phyloP scores from a whole-genome alignment of 2,329 filamentous ascomycete species.

The Arthrocladium fulminans region DNA sequence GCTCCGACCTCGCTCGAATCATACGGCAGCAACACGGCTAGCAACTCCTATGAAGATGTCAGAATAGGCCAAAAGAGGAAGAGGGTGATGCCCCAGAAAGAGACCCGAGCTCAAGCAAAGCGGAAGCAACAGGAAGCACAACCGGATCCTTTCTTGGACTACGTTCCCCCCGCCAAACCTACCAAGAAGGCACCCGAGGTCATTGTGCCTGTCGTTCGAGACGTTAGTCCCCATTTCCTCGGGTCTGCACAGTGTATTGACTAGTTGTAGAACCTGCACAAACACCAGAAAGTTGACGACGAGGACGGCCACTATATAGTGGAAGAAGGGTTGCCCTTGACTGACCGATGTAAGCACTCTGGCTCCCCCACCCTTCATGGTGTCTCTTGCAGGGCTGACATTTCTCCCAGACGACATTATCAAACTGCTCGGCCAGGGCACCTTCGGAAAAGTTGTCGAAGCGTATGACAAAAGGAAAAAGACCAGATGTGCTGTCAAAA shows the following conservation, averaged over 20 bases:
- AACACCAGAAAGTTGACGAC: slow-evolving; percentile 73
- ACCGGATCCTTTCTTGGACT: slow-evolving; percentile 64
- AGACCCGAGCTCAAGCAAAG: slow-evolving; percentile 73
- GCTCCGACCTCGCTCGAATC: slow-evolving; percentile 80
- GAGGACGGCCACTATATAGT: slow-evolving; percentile 97
- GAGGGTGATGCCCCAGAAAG: slow-evolving; percentile 64
- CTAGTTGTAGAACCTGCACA: slow-evolving; percentile 36
- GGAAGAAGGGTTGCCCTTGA: slow-evolving; percentile 73
- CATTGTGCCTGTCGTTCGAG: slow-evolving; percentile 49
- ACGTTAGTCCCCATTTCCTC: slow-evolving; percentile 41
- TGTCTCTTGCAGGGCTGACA: slow-evolving; percentile 17
- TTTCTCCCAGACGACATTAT: slow-evolving; percentile 64
- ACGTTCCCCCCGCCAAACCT: slow-evolving; percentile 78
- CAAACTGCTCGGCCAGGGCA: slow-evolving; percentile 87
- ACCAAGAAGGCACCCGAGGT: slow-evolving; percentile 84
- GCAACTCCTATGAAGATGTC: slow-evolving; percentile 57
- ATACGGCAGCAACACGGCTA: slow-evolving; percentile 41
- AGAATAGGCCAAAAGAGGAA: slow-evolving; percentile 81
- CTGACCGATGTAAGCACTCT: slow-evolving; percentile 68
- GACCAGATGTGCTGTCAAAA: slow-evolving; percentile 87
- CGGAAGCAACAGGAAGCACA: slow-evolving; percentile 62
- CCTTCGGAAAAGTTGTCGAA: slow-evolving; percentile 96
- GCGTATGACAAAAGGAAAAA: slow-evolving; percentile 71
- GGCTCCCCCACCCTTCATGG: neutral
- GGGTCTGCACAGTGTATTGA: slow-evolving; percentile 8